These are phyloP conservation scores for Termitomyces sp. DNA, from an alignment of 768 basidiomycete genomes.

Conservation along the genomic window DNA sequence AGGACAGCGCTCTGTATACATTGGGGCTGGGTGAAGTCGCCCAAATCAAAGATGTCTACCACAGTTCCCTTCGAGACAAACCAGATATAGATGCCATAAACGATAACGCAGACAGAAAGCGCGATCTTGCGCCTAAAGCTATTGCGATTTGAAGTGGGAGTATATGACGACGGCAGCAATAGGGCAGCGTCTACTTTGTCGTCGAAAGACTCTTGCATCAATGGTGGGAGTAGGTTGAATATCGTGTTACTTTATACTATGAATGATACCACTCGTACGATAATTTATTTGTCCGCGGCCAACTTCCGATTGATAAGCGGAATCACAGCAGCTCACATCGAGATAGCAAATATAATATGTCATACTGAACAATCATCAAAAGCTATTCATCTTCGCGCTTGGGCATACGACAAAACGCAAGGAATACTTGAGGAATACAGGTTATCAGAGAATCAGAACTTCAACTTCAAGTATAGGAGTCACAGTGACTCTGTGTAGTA, in stretches of 20 bases:
- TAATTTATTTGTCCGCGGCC: background rate
- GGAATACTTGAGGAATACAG: background rate
- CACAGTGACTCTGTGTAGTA: background rate
- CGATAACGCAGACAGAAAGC: conserved; percentile 5
- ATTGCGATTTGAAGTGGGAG: background rate
- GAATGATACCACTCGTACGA: background rate
- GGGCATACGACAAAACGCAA: background rate
- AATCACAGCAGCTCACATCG: background rate
- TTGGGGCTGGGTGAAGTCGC: background rate
- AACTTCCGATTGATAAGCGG: background rate
- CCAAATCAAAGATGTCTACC: background rate
- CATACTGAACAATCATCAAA: background rate
- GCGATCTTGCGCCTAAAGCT: background rate
- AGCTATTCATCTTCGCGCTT: background rate
- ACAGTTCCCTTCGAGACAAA: background rate
- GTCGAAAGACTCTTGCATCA: conserved; percentile 2
- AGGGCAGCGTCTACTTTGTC: conserved; percentile 5
- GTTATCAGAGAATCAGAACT: background rate
- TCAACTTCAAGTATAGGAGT: background rate
- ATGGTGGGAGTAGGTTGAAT: background rate
- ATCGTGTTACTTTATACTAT: background rate
- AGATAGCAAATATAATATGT: background rate
- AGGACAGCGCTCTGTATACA: conserved; percentile 38
- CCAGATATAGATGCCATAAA: conserved; percentile 11
- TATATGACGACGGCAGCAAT: conserved; percentile 3